These are phyloP conservation scores for Auricularia cornea DNA, from an alignment of 768 basidiomycete species.

Conservation along the genomic window DNA sequence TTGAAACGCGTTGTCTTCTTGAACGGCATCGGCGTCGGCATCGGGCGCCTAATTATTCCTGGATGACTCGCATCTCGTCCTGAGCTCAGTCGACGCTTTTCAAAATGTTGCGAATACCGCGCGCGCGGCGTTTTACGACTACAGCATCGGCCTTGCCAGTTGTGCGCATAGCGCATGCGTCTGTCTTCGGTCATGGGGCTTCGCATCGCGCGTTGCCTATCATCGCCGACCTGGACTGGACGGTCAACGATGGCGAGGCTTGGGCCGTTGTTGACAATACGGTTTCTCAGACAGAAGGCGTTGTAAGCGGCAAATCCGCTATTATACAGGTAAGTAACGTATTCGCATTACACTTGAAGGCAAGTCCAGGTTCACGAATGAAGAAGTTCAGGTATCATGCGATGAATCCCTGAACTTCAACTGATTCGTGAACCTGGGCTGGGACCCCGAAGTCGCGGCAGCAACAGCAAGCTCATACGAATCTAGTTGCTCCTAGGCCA, in stretches of 20 bases:
- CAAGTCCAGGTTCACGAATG: too few relatives aligned
- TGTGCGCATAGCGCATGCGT: constrained; percentile 6
- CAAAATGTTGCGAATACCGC: neutral
- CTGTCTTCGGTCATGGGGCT: constrained; percentile 6
- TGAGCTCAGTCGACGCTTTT: too few relatives aligned
- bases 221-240: constrained; percentile 50
- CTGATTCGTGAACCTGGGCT: too few relatives aligned
- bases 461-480: too few relatives aligned
- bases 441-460: too few relatives aligned
- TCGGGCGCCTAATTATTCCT: too few relatives aligned
- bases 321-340: constrained; percentile 55
- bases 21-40: too few relatives aligned
- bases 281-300: constrained; percentile 29
- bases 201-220: constrained; percentile 36
- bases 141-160: neutral
- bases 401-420: too few relatives aligned
- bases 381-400: too few relatives aligned
- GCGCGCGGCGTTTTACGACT: neutral
- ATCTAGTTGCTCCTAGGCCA: constrained; percentile 49
- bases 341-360: too few relatives aligned
- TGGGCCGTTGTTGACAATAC: constrained; percentile 67
- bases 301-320: constrained; percentile 40
- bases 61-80: too few relatives aligned
- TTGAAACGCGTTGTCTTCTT: too few relatives aligned
- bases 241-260: constrained; percentile 48